Conservation (phyloP, 2,329 filamentous ascomycete genomes). For the Trichoderma polysporum region DNA sequence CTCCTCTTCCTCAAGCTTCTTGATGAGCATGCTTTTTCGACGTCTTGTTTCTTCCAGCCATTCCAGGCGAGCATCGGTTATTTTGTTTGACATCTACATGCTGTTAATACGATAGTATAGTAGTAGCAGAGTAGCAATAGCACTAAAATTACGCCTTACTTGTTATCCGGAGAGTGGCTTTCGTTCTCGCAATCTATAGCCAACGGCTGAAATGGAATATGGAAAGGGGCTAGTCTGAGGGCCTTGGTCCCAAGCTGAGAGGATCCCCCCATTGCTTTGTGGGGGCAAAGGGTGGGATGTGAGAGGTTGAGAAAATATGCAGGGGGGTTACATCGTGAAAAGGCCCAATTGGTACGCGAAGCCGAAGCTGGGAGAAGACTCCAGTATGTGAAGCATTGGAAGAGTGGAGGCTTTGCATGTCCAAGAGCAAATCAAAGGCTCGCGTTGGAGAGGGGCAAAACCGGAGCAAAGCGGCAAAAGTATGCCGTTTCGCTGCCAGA, state of each 20-base stretch:
- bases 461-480: constrained; percentile 1
- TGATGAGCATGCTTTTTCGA: constrained; percentile 12
- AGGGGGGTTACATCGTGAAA: constrained; percentile 5
- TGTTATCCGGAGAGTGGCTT: neutral
- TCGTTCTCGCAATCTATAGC: neutral
- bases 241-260: constrained; percentile 8
- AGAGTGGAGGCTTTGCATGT: constrained; percentile 4
- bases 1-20: constrained; percentile 17
- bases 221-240: constrained; percentile 8
- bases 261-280: neutral
- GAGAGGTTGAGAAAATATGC: neutral
- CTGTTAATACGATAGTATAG: neutral
- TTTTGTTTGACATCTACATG: constrained; percentile 18
- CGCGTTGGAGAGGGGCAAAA: constrained; percentile 1
- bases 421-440: neutral
- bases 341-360: neutral
- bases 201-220: constrained; percentile 1
- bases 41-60: constrained; percentile 16
- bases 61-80: constrained; percentile 16
- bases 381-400: constrained; percentile 7
- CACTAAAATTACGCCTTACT: constrained; percentile 10
- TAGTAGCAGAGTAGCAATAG: neutral
- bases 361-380: neutral
- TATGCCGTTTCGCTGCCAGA: neutral
- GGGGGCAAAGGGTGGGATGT: neutral